Base-by-base conservation (phyloP, 2,329 filamentous ascomycete species). In the Xylariaceae sp. region DNA sequence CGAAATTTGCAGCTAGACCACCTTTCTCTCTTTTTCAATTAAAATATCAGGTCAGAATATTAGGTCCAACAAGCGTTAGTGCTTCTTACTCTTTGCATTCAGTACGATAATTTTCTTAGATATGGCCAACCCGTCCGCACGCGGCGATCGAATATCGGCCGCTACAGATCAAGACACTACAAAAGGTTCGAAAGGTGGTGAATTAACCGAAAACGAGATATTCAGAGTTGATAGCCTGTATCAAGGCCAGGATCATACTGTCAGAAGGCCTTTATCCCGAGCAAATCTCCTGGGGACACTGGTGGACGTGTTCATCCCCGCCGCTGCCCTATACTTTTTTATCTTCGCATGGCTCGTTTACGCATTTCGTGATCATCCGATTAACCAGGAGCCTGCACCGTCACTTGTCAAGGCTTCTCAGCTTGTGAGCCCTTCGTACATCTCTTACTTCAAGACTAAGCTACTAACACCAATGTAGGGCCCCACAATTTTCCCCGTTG, bases 261-360 rank as follows among this genome's bases (percentile, higher is more conserved):
- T n/a, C 28, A 43, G 39, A 16, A 43, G 39, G 39, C 12, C 39
- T 14, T 28, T 43, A 43, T 43, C 39, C 23, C 21, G 24, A 43
- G 39, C 14, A 43, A 5, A 43, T 24, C 8, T 43, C 9, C 12
- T 43, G 7, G 39, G 9, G 14, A 43, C 39, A 3, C 6, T 43
- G 24, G 39, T 43, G 24, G 21, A 26, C 11, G 24, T 43, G 14
- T 17, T 43, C 21, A 28, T 28, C 28, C 39, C 39, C n/a, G 23
- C 24, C 12, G 11, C 39, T 28, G 39, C 39, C 12, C 23, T 43
- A 17, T 43, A 43, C 39, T 43, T 43, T 11, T 43, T 43, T 28
- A 43, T 43, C 23, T 43, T 43, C 21, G 39, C 39, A 43, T 43
- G 39, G 39, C 39, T 43, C 12, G 39, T 43, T 5, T 43, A 43